Evolutionary conservation across 148 eudicot genomes (phyloP).

Genomic region (Vaccinium corymbosum): DNA sequence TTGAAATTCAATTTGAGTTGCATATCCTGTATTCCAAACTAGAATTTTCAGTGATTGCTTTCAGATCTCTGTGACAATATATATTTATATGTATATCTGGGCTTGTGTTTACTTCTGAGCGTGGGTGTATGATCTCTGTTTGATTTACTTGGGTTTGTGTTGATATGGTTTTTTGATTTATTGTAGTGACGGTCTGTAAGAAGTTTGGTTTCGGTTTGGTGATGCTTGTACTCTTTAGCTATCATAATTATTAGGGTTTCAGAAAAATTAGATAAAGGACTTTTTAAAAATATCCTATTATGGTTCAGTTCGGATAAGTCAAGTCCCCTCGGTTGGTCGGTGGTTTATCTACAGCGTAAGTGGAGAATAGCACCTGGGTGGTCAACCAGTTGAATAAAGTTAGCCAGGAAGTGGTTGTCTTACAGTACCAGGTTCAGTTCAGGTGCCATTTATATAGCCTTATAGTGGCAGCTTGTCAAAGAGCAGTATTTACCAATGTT

Average conservation of each 20-base stretch:
- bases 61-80: neutral
- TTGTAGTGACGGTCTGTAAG: neutral
- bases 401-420: neutral
- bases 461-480: neutral
- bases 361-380: neutral
- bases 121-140: neutral
- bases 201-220: neutral
- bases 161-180: neutral
- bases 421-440: neutral
- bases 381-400: neutral
- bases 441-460: neutral
- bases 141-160: neutral
- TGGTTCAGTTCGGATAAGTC: neutral
- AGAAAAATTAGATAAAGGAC: neutral
- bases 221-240: neutral
- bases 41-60: neutral
- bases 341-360: neutral
- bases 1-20: neutral
- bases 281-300: neutral
- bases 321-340: too few relatives aligned
- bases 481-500: neutral
- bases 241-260: neutral
- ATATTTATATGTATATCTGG: neutral
- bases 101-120: neutral
- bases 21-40: neutral